Conservation (phyloP, 805 yeast genomes). For the Saccharomycopsis selenospora region DNA sequence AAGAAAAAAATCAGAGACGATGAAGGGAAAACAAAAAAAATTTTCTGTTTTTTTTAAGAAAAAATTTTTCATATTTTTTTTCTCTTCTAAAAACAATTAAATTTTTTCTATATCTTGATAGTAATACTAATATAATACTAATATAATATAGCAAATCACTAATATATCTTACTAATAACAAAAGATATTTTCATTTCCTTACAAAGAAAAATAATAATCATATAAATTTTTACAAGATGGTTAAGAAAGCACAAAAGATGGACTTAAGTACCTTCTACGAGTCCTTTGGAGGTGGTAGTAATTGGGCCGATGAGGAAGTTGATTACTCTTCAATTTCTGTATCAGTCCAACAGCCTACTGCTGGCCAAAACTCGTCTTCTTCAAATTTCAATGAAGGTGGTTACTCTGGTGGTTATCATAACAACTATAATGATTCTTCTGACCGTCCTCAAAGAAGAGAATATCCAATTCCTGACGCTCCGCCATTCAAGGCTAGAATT, state of each 20-base stretch:
- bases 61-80: too few species aligned
- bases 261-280: conserved; percentile 83
- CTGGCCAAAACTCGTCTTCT: conserved; percentile 26
- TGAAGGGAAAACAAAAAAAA: too few species aligned
- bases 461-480: conserved; percentile 80
- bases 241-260: conserved; percentile 57
- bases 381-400: conserved; percentile 25
- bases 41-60: too few species aligned
- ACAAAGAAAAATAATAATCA: too few species aligned
- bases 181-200: too few species aligned
- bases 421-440: conserved; percentile 25
- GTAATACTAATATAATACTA: too few species aligned
- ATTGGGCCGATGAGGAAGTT: conserved; percentile 84
- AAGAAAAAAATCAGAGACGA: too few species aligned
- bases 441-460: conserved; percentile 50
- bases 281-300: conserved; percentile 60
- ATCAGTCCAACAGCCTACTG: conserved; percentile 31
- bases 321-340: conserved; percentile 61
- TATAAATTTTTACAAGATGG: too few species aligned
- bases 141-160: too few species aligned
- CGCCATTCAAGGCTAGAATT: conserved; percentile 90
- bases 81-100: too few species aligned
- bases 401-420: conserved; percentile 16
- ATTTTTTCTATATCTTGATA: too few species aligned
- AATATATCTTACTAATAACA: too few species aligned